Conservation (phyloP, 2,329 filamentous ascomycete species). For the Aspergillus pseudotamarii region DNA sequence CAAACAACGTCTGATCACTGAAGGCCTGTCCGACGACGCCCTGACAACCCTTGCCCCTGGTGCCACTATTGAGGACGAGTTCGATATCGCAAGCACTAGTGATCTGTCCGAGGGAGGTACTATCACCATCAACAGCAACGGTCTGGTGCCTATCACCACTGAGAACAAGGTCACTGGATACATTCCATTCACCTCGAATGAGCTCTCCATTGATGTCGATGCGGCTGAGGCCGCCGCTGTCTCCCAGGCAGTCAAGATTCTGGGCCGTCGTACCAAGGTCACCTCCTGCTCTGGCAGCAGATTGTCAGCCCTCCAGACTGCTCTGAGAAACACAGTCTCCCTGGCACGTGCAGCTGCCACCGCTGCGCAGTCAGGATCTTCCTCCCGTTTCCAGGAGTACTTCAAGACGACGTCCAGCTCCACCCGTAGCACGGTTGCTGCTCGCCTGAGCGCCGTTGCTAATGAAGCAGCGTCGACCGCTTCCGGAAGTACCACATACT, state of each 20-base stretch:
- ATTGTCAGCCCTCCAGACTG: slow-evolving; percentile 50
- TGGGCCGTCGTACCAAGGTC: slow-evolving; percentile 53
- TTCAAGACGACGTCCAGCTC: slow-evolving; percentile 61
- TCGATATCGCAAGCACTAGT: slow-evolving; percentile 38
- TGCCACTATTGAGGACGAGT: slow-evolving; percentile 34
- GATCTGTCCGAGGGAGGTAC: slow-evolving; percentile 54
- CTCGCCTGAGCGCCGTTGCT: slow-evolving; percentile 56
- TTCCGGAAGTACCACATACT: slow-evolving; percentile 54
- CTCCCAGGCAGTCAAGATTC: slow-evolving; percentile 47
- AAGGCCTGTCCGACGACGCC: slow-evolving; percentile 30
- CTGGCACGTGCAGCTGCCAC: slow-evolving; percentile 52
- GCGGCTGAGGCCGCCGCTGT: slow-evolving; percentile 57
- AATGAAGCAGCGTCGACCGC: slow-evolving; percentile 57
- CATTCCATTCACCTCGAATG: slow-evolving; percentile 62
- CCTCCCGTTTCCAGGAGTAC: slow-evolving; percentile 50
- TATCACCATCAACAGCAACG: slow-evolving; percentile 60
- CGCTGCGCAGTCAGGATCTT: slow-evolving; percentile 54
- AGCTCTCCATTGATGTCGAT: slow-evolving; percentile 60
- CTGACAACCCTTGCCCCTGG: slow-evolving; percentile 34
- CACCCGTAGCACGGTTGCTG: slow-evolving; percentile 54
- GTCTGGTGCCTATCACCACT: slow-evolving; percentile 60
- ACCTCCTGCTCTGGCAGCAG: slow-evolving; percentile 58
- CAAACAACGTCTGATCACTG: slow-evolving; percentile 29
- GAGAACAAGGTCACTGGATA: slow-evolving; percentile 57
- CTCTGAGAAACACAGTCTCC: slow-evolving; percentile 55